Conservation (phyloP, 345 rosid genomes). For the Eucalyptus pauciflora region DNA sequence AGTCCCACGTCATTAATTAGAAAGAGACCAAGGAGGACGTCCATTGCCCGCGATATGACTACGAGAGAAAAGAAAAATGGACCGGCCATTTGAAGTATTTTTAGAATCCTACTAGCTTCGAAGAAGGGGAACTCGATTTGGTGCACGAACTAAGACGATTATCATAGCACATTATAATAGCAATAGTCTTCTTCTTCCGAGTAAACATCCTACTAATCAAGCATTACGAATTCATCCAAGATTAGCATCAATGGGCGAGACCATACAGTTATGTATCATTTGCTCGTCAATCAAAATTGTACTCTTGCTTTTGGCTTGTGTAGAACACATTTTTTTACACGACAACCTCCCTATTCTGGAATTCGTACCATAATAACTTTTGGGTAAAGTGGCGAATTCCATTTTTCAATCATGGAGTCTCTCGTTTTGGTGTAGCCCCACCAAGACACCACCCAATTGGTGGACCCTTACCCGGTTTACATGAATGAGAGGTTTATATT, state of each 20-base stretch:
- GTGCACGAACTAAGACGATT: background rate
- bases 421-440: background rate
- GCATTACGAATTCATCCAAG: background rate
- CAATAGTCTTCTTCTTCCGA: background rate
- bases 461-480: background rate
- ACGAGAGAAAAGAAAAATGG: background rate
- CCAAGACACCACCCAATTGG: background rate
- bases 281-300: background rate
- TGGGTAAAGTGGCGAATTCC: background rate
- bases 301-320: background rate
- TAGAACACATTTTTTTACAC: background rate
- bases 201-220: background rate
- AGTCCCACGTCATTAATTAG: background rate
- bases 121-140: background rate
- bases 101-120: background rate
- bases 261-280: fast-evolving
- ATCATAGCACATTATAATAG: background rate
- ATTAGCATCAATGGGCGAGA: background rate
- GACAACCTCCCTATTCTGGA: background rate
- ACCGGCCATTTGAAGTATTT: background rate
- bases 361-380: background rate
- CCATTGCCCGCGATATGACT: background rate
- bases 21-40: background rate
- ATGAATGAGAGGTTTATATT: background rate
- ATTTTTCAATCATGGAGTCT: background rate